Evolutionary conservation across 352 stramenopile genomes (phyloP).

Genomic region (Globisporangium canariense): DNA sequence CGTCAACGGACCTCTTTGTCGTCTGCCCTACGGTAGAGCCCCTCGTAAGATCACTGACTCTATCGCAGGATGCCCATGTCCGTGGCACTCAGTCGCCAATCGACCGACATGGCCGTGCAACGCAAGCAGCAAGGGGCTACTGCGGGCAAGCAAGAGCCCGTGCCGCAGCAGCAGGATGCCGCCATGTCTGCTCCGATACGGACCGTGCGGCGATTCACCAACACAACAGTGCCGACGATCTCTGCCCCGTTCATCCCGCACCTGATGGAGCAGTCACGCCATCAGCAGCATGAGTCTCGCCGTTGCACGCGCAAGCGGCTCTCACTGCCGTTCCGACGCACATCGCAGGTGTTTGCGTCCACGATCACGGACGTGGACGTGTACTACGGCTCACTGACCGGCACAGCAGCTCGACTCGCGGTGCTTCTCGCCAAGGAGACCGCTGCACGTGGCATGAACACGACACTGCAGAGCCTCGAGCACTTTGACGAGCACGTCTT

Average conservation of each 20-base stretch:
- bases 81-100: conserved; percentile 5
- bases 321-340: conserved; percentile 14
- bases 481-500: conserved; percentile 51
- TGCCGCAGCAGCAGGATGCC: not conserved
- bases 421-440: conserved; percentile 75
- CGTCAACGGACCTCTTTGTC: not conserved
- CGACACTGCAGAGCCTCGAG: conserved; percentile 85
- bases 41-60: not conserved
- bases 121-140: not conserved
- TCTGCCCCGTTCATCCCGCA: not conserved
- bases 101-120: not conserved
- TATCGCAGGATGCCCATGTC: conserved; percentile 1
- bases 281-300: not conserved
- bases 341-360: conserved; percentile 15
- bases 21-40: not conserved
- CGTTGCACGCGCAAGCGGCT: conserved; percentile 8
- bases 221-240: not conserved
- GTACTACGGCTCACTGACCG: conserved; percentile 95
- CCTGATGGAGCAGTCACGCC: not conserved
- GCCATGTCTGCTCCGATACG: not conserved
- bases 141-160: not conserved
- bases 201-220: conserved; percentile 4
- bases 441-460: conserved; percentile 44
- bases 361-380: conserved; percentile 65
- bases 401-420: conserved; percentile 92